Conservation (phyloP, 352 stramenopile genomes). For the Globisporangium heterothallicum region DNA sequence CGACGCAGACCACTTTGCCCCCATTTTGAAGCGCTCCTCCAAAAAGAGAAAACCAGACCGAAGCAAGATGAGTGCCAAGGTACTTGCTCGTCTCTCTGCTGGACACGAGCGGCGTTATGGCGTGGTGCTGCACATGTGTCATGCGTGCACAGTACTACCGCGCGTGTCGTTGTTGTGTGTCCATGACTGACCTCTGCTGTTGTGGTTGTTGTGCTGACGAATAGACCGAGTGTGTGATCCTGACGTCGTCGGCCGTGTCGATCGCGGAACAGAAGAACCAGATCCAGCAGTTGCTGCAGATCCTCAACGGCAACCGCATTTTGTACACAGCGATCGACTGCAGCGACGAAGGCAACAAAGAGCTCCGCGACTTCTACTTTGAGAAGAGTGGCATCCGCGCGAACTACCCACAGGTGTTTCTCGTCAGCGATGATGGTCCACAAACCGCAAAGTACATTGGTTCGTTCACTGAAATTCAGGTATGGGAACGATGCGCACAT, state of each 20-base stretch:
- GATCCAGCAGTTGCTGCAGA: conserved; percentile 59
- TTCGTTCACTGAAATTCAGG: conserved; percentile 79
- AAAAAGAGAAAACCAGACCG: not conserved
- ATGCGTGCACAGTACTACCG: not conserved
- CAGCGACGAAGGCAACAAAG: conserved; percentile 73
- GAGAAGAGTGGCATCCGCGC: conserved; percentile 69
- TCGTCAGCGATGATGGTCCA: conserved; percentile 32
- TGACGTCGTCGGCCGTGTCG: conserved; percentile 73
- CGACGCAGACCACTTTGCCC: not conserved
- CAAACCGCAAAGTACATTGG: conserved; percentile 50
- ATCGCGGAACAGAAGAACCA: conserved; percentile 77
- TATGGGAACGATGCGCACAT: conserved; percentile 11
- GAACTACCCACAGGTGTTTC: conserved; percentile 85
- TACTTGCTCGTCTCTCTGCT: no score
- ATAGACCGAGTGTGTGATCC: conserved; percentile 46
- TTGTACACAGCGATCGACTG: conserved; percentile 74
- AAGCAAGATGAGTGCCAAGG: not conserved
- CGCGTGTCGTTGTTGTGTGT: not conserved
- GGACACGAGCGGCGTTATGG: no score
- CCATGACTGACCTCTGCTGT: not conserved
- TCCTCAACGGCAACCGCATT: conserved; percentile 72
- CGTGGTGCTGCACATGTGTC: no score
- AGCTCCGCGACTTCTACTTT: conserved; percentile 72
- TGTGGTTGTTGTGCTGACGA: not conserved
- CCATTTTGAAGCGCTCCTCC: no score